Base-by-base conservation (phyloP, 345 rosid species). In the Noccaea caerulescens region DNA sequence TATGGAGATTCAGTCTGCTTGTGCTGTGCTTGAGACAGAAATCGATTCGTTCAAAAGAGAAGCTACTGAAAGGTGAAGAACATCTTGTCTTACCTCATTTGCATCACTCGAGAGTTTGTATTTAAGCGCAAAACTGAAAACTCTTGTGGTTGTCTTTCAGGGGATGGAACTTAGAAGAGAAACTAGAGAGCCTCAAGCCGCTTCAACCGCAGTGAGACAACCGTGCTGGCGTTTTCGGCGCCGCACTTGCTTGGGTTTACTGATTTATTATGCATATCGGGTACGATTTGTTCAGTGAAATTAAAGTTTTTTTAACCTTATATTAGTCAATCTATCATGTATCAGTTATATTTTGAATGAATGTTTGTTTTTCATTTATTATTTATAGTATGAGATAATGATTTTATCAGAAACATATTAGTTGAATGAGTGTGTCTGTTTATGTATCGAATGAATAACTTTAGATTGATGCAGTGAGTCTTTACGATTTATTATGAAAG, bases 1-100 rank as follows among this genome's bases (percentile, higher is more conserved):
- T 60, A 89, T 89, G 75, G 92, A 88, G 74, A 94, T 94, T 54
- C 93, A 84, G 56, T 78, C 84, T 62, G 95, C 93, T n/a, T 89
- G 96, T 75, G 72, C 82, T 45, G 63, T 77, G 64, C 70, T 88
- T 54, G 91, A 91, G 77, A 81, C 78, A 39, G 88, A 85, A 56
- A 69, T 88, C 27, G 90, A 83, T 60, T 87, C 81, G 8, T 61
- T 83, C 45, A 88, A 75, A 82, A 84, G 70, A 75, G 98, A 90
- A 85, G 88, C 95, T 61, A 71, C 76, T 18, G 93, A 88, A 75
- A 90, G 91, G 98, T 90, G 72, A 52, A 51, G 65, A 65, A 55
- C 75, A 30, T 11, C 38, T 46, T 16, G 71, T 51, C 32, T 32
- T 20, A 47, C 41, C 25, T 64, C 69, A 27, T 69, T 33, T 45